phyloP scores from a whole-genome alignment of 371 early-diverging fungal genomes.

The Funneliformis caledonium region DNA sequence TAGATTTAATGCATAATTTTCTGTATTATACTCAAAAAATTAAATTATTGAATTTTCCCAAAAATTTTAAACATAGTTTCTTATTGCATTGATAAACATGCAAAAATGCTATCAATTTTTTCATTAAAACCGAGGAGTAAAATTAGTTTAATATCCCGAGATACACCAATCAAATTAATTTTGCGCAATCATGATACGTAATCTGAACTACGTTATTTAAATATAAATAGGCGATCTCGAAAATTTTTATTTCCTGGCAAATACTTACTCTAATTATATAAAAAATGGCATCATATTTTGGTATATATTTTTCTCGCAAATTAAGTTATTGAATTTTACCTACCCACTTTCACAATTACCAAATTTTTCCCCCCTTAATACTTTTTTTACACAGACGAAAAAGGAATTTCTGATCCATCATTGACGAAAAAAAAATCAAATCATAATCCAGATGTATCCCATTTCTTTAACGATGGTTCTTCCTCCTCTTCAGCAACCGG shows the following conservation, averaged over 20 bases:
- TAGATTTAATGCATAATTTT: too few species aligned
- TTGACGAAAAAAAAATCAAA: not conserved
- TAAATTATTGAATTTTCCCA: too few species aligned
- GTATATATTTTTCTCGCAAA: not conserved
- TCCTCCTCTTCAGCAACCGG: not conserved
- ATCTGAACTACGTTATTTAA: too few species aligned
- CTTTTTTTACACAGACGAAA: slow-evolving; percentile 16
- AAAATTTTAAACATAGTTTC: too few species aligned
- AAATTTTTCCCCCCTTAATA: not conserved
- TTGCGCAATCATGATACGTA: not conserved
- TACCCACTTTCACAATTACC: not conserved
- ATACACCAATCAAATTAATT: too few species aligned
- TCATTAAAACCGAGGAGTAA: too few species aligned
- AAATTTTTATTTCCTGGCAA: too few species aligned
- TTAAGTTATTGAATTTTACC: not conserved
- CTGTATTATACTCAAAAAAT: too few species aligned
- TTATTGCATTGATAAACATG: too few species aligned
- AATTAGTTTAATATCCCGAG: too few species aligned
- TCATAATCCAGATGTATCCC: not conserved
- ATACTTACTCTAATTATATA: not conserved
- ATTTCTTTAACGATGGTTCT: not conserved
- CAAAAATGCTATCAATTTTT: too few species aligned
- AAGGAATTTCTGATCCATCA: slow-evolving; percentile 28
- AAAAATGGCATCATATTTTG: slow-evolving; percentile 32
- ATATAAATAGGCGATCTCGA: not conserved